phyloP scores from a whole-genome alignment of 2,329 filamentous ascomycete genomes.

The Fusarium sp. region DNA sequence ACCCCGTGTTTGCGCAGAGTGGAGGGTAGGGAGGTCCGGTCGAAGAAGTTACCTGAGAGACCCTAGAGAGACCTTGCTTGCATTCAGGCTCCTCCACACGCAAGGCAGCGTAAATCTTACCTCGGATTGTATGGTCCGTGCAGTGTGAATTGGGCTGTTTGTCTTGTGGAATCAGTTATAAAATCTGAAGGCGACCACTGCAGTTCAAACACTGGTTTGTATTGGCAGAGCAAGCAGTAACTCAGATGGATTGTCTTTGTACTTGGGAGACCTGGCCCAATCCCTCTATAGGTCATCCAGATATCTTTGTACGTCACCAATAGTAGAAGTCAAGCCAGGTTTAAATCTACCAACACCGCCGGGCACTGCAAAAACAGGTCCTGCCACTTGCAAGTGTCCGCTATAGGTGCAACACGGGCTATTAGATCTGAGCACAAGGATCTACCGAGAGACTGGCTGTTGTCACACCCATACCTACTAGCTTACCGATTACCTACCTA shows the following conservation, averaged over 20 bases:
- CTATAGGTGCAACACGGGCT: not conserved
- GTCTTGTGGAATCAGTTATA: not conserved
- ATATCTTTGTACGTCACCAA: not conserved
- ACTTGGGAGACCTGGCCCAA: not conserved
- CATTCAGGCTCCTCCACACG: not conserved
- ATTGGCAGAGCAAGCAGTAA: not conserved
- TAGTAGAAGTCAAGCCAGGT: not conserved
- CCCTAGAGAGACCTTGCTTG: not conserved
- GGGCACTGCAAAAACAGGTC: not conserved
- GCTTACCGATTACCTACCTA: too few relatives aligned
- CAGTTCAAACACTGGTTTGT: not conserved
- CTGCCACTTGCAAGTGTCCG: not conserved
- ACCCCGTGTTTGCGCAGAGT: not conserved
- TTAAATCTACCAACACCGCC: not conserved
- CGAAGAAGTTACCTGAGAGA: not conserved
- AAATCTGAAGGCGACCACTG: not conserved
- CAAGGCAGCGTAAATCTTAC: not conserved
- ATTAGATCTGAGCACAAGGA: not conserved
- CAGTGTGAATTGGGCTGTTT: not conserved
- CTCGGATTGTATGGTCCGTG: constrained; percentile 1
- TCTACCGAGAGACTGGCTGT: not conserved
- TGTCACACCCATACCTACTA: too few relatives aligned
- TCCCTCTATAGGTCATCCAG: not conserved
- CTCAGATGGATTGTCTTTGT: not conserved
- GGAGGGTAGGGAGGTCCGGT: not conserved